phyloP scores from a whole-genome alignment of 129 eudicot species.

The Scalesia atractyloides region DNA sequence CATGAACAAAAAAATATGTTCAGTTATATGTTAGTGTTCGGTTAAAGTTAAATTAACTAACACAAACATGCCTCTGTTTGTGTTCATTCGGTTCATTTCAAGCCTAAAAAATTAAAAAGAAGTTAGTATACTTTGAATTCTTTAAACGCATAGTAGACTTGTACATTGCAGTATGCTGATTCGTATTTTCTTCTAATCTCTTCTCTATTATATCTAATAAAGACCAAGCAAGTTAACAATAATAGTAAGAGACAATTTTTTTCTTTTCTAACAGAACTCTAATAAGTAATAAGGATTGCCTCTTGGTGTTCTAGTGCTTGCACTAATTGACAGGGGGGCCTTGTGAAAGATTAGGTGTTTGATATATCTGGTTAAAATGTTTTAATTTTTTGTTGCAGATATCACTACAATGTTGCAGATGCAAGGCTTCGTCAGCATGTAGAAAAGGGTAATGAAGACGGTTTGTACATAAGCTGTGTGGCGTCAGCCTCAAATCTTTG shows the following conservation, averaged over 20 bases:
- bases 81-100: too few species aligned
- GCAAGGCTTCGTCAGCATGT: constrained; percentile 84
- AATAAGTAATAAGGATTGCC: background rate
- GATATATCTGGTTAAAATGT: background rate
- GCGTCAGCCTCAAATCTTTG: constrained; percentile 92
- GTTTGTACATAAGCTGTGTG: constrained; percentile 87
- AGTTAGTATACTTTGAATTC: background rate
- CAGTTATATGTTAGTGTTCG: too few species aligned
- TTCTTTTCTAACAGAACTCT: background rate
- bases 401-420: constrained; percentile 96
- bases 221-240: background rate
- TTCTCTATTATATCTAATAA: background rate
- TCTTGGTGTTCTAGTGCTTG: background rate
- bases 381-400: constrained; percentile 51
- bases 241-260: background rate
- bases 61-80: too few species aligned
- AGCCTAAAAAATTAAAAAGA: too few species aligned
- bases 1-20: too few species aligned
- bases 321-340: background rate
- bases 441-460: constrained; percentile 94
- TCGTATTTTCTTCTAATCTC: background rate
- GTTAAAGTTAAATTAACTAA: too few species aligned
- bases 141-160: background rate
- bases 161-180: background rate
- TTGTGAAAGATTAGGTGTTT: background rate